Base-by-base conservation (phyloP, 768 basidiomycete genomes). In the Rhodotorula babjevae region DNA sequence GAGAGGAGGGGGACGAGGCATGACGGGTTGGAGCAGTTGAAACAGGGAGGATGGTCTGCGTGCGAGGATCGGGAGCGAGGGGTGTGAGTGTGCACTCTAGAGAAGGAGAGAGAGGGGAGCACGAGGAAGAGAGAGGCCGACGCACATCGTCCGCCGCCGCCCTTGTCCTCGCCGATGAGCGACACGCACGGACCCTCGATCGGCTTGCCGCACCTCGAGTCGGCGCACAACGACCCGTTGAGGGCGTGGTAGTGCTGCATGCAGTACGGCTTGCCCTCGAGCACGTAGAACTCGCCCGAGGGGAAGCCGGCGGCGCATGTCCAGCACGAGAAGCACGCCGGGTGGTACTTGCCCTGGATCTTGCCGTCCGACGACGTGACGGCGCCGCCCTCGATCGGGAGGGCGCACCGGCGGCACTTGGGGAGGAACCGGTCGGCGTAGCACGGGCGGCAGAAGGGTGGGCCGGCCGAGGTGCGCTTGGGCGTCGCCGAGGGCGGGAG, bases 171-270 rank as follows among this genome's bases (percentile, higher is more conserved):
- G 27, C 69, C 78, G 27, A 76, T 71, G 46, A 79, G 71, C 11
- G 64, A 68, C 27, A 79, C 78, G 50, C 78, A 79, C 29, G 72
- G 47, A 2, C 78, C 78, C 59, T 79, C 78, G 64, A 79, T 77
- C 2, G 77, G 76, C 44, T 67, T 49, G 5, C 71, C 66, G 42
- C 76, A 77, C 9, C 27, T 23, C 19, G 14, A 19, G 55, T 73
- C 66, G 10, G 68, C 52, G 61, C 78, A 79, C 11, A 79, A 71
- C 18, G 77, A 77, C 5, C 76, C 77, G 69, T 78, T 78, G 11
- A 71, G 70, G 9, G 29, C 44, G 63, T 78, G 77, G 57, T 78
- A 79, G 68, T 78, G 69, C 36, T 61, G 70, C 31, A 71, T 68
- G 63, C 78, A 79, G 65, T 70, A 74, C 1, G 77, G 75, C 61